Base-by-base conservation (phyloP, 495 filamentous ascomycete genomes). In the Staphylotrichum tortipilum region DNA sequence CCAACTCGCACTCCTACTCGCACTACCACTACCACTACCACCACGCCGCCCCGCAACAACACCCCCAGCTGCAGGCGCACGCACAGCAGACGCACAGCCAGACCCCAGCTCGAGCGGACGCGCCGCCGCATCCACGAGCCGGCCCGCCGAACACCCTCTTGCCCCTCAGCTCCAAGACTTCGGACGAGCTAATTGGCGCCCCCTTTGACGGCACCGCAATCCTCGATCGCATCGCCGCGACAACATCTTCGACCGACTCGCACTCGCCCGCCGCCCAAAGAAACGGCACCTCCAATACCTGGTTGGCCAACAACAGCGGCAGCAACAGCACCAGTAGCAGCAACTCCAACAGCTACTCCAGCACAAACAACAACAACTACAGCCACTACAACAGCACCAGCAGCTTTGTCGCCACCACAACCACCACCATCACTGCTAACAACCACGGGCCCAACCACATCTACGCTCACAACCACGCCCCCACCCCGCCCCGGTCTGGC, bases 201-300 rank as follows among this genome's bases (percentile, higher is more conserved):
- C 80, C 84, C 41, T 82, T 83, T 69, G 83, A 88, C 70, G 74
- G 77, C 54, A 78, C 72, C 54, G 78, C 76, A 62, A 86, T 86
- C 65, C 71, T 87, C 58, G 79, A 74, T 68, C 80, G 79, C 78
- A 71, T 85, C 79, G 69, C 81, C 70, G 62, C 82, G 75, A 63
- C 72, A 65, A 56, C 77, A 62, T 66, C 67, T 44, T n/a, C n/a
- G n/a, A n/a, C n/a, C n/a, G n/a, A n/a, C n/a, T n/a, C n/a, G n/a
- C n/a, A n/a, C n/a, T n/a, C n/a, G n/a, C n/a, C n/a, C n/a, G 43
- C 72, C 57, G 56, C 63, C 63, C 60, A 50, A 34, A 35, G 31
- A 15, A 34, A 34, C 46, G 44, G 44, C 68, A 71, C 21, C 62
- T 58, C 50, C 59, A 51, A 53, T 44, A 59, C 51, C 51, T 59